Evolutionary conservation across 768 basidiomycete genomes (phyloP).

Genomic region (Suillus subaureus): DNA sequence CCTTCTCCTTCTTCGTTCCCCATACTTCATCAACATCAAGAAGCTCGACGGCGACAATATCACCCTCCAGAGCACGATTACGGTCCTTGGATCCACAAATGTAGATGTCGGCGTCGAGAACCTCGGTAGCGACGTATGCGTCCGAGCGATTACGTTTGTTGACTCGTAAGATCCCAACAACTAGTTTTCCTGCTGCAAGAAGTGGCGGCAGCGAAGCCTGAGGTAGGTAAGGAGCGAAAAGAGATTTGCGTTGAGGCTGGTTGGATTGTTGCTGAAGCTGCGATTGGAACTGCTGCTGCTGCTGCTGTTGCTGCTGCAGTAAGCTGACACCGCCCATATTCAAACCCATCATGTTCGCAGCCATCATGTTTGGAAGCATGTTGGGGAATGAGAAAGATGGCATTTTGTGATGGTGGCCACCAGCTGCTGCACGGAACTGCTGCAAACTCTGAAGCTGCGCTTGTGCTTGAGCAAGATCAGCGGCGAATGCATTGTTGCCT

Average conservation of each 20-base stretch:
- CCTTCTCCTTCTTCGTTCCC: conserved; percentile 99
- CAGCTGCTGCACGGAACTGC: conserved; percentile 94
- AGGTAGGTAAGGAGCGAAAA: conserved; percentile 98
- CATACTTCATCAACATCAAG: conserved; percentile 98
- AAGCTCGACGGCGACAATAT: conserved; percentile 97
- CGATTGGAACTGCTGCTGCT: conserved; percentile 78
- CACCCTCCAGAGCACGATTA: conserved; percentile 96
- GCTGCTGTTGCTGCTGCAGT: conserved; percentile 88
- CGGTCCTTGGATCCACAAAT: conserved; percentile 99
- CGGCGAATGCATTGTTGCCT: conserved; percentile 62
- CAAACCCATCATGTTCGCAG: conserved; percentile 93
- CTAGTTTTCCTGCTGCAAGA: conserved; percentile 94
- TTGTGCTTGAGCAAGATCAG: conserved; percentile 95
- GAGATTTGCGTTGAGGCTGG: conserved; percentile 95
- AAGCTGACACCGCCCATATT: conserved; percentile 81
- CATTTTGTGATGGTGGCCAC: conserved; percentile 96
- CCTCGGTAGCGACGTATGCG: conserved; percentile 98
- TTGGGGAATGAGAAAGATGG: conserved; percentile 97
- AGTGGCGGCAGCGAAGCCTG: conserved; percentile 97
- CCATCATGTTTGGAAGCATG: conserved; percentile 97
- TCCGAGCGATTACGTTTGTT: conserved; percentile 99
- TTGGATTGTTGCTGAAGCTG: conserved; percentile 91
- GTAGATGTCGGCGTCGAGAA: conserved; percentile 97
- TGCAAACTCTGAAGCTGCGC: conserved; percentile 95
- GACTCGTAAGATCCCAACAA: conserved; percentile 94